phyloP scores from a whole-genome alignment of 2,329 filamentous ascomycete species.

The Monilinia fructigena region DNA sequence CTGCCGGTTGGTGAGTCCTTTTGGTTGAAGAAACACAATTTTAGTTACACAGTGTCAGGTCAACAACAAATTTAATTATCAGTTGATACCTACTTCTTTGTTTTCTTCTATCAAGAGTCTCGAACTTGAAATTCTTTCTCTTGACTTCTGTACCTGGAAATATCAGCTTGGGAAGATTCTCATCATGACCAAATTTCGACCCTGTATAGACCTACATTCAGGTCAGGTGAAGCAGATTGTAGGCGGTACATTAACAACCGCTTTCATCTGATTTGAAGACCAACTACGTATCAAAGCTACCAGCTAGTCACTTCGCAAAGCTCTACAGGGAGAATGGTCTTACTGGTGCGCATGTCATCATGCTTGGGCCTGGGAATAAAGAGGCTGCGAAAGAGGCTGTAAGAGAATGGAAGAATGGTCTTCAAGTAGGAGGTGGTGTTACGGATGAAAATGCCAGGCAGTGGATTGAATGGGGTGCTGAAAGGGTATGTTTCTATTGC shows the following conservation, averaged over 20 bases:
- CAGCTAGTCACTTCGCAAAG: slow-evolving; percentile 75
- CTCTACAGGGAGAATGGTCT: slow-evolving; percentile 77
- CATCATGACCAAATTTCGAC: slow-evolving; percentile 87
- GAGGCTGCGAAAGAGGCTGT: slow-evolving; percentile 76
- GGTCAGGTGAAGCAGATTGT: slow-evolving; percentile 98
- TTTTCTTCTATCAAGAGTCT: neutral
- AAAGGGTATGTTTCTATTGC: slow-evolving; percentile 62
- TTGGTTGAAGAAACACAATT: slow-evolving; percentile 3
- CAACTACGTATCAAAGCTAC: slow-evolving; percentile 85
- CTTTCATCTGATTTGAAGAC: slow-evolving; percentile 69
- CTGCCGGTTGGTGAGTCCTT: slow-evolving; percentile 21
- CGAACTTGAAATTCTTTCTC: neutral
- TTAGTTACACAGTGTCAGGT: slow-evolving; percentile 4
- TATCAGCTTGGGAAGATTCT: neutral
- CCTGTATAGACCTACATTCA: slow-evolving; percentile 97
- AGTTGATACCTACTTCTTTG: neutral
- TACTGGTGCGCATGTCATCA: slow-evolving; percentile 87
- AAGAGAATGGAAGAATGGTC: slow-evolving; percentile 69
- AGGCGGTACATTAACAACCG: slow-evolving; percentile 79
- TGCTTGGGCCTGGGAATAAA: slow-evolving; percentile 87
- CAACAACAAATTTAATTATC: neutral
- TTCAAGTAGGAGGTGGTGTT: slow-evolving; percentile 95
- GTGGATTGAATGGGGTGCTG: slow-evolving; percentile 86
- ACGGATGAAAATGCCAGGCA: slow-evolving; percentile 76
- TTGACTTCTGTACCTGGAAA: neutral